phyloP scores from a whole-genome alignment of 768 basidiomycete genomes.

The Grammothele lineata region DNA sequence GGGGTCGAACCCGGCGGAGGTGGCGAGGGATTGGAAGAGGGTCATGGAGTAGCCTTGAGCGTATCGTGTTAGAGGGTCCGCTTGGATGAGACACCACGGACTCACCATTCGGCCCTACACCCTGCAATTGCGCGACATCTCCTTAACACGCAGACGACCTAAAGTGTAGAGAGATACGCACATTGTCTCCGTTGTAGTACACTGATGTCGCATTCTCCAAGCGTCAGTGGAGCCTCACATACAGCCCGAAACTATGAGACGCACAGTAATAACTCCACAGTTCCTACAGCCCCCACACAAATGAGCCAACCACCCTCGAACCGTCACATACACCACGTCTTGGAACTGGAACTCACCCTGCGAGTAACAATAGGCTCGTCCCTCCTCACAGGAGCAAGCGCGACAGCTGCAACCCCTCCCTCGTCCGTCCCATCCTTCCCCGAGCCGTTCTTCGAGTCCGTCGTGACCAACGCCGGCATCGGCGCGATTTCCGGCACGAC shows the following conservation, averaged over 20 bases:
- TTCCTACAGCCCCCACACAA: conserved; percentile 40
- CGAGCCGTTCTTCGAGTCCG: conserved; percentile 3
- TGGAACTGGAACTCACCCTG: conserved; percentile 21
- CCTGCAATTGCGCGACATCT: conserved; percentile 32
- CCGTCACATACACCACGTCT: neutral
- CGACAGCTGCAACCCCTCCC: conserved; percentile 1
- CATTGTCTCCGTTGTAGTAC: conserved; percentile 80
- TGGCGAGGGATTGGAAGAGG: conserved; percentile 68
- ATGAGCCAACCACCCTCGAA: too few relatives aligned
- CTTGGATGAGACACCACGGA: neutral
- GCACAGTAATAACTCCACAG: conserved; percentile 78
- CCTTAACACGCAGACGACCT: conserved; percentile 1
- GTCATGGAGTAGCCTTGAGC: conserved; percentile 57
- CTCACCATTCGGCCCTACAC: conserved; percentile 56
- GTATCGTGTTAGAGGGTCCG: neutral
- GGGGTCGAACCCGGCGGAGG: conserved; percentile 72
- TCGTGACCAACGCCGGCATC: neutral
- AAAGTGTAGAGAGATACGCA: conserved; percentile 25
- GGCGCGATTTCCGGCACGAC: neutral
- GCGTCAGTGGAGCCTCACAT: neutral
- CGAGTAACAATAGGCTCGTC: conserved; percentile 70
- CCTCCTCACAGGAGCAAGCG: conserved; percentile 15
- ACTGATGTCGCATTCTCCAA: conserved; percentile 48
- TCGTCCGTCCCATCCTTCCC: conserved; percentile 6
- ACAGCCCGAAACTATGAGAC: conserved; percentile 20